A percentile compares a stretch with the other conserved stretches of the same genome.
Evolutionary conservation across 306 rosid species (phyloP).

Genomic region (Vicia villosa): DNA sequence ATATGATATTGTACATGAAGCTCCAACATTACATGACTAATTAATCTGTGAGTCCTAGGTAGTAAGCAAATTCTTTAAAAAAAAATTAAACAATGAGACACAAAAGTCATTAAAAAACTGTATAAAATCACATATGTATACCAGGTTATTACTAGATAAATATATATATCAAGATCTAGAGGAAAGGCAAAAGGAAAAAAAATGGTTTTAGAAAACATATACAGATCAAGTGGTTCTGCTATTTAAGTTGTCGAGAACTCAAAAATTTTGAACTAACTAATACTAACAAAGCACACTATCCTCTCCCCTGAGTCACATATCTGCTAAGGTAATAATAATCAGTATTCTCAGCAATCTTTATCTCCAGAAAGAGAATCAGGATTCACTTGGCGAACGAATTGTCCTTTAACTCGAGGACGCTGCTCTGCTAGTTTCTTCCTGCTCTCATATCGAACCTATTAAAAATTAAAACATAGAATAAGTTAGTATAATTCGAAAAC

Average conservation of each 20-base stretch:
- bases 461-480: constrained; percentile 34
- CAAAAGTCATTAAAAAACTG: constrained; percentile 9
- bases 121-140: constrained; percentile 38
- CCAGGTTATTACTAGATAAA: constrained; percentile 15
- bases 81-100: constrained; percentile 33
- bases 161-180: constrained; percentile 32
- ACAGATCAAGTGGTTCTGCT: constrained; percentile 33
- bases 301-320: constrained; percentile 36
- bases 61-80: constrained; percentile 40
- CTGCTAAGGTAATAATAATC: constrained; percentile 38
- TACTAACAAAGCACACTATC: constrained; percentile 28
- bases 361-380: constrained; percentile 48
- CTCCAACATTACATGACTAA: constrained; percentile 33
- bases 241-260: constrained; percentile 28
- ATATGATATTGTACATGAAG: constrained; percentile 1
- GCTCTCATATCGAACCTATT: constrained; percentile 97
- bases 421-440: constrained; percentile 98
- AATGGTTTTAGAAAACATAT: constrained; percentile 42
- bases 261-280: constrained; percentile 39
- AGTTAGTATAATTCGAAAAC: constrained; percentile 20
- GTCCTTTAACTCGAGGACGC: constrained; percentile 97
- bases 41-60: constrained; percentile 19
- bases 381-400: constrained; percentile 74
- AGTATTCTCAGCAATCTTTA: constrained; percentile 41
- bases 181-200: constrained; percentile 17